Conservation (phyloP, 2,329 filamentous ascomycete species). For the Colletotrichum lindemuthianum region DNA sequence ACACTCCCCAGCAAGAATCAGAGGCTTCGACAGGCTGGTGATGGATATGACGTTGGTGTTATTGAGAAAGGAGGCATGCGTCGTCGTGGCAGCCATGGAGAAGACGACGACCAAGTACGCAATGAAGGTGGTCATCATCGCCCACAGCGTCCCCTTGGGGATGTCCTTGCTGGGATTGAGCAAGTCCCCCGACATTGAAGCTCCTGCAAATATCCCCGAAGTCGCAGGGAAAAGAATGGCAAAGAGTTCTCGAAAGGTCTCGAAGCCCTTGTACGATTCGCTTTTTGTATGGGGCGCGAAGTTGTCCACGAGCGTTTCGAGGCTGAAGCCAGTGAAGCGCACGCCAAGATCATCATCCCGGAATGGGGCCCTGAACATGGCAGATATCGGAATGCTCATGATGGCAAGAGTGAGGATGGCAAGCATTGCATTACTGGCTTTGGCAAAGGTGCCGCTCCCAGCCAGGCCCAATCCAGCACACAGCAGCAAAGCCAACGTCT, state of each 20-base stretch:
- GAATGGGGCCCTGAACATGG: constrained; percentile 75
- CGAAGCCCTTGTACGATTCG: constrained; percentile 68
- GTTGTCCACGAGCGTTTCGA: constrained; percentile 78
- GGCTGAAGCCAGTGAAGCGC: constrained; percentile 80
- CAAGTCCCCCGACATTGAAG: constrained; percentile 90
- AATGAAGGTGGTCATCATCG: constrained; percentile 78
- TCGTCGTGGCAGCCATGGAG: constrained; percentile 80
- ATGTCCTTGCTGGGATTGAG: constrained; percentile 86
- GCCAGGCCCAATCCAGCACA: constrained; percentile 82
- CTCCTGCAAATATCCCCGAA: constrained; percentile 73
- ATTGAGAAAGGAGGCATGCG: constrained; percentile 75
- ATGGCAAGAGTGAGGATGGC: constrained; percentile 77
- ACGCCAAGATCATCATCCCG: constrained; percentile 69
- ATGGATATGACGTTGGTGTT: constrained; percentile 85
- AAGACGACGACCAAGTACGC: constrained; percentile 81
- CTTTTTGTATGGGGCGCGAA: constrained; percentile 75
- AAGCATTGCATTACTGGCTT: constrained; percentile 81
- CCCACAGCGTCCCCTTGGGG: constrained; percentile 83
- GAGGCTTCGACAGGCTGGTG: constrained; percentile 77
- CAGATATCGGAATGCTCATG: constrained; percentile 84
- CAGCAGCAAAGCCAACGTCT: constrained; percentile 74
- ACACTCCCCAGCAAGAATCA: constrained; percentile 85
- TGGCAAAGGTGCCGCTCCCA: constrained; percentile 82
- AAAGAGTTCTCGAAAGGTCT: constrained; percentile 84
- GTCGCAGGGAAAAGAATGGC: constrained; percentile 83